Conservation (phyloP, 495 filamentous ascomycete species). For the Tuber calosporum region DNA sequence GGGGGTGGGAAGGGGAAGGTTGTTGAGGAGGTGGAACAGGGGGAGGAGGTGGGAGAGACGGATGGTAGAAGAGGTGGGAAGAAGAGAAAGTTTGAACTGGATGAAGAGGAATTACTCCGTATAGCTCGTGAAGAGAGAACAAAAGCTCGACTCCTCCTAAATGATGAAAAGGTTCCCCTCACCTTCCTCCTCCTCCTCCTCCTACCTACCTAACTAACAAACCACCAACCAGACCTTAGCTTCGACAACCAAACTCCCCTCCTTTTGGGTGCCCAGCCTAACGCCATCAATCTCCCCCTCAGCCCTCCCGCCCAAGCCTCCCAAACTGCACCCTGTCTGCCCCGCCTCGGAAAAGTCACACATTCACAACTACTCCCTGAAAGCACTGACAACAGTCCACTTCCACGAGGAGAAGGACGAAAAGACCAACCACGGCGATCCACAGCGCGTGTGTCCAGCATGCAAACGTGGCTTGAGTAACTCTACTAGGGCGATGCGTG, state of each 20-base stretch:
- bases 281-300: conserved; percentile 59
- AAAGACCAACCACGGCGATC: conserved; percentile 46
- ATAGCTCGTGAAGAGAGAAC: conserved; percentile 63
- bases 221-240: conserved; percentile 43
- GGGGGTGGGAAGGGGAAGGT: conserved; percentile 36
- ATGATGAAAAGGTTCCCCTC: conserved; percentile 62
- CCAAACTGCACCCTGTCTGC: conserved; percentile 69
- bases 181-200: conserved; percentile 9
- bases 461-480: conserved; percentile 83
- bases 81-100: conserved; percentile 77
- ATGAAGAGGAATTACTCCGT: conserved; percentile 68
- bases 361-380: conserved; percentile 73
- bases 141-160: conserved; percentile 59
- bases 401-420: conserved; percentile 70
- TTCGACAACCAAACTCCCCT: conserved; percentile 67
- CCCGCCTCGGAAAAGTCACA: conserved; percentile 64
- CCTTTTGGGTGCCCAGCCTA: conserved; percentile 88
- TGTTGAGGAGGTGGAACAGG: conserved; percentile 38
- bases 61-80: conserved; percentile 8
- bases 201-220: not conserved
- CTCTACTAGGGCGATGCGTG: conserved; percentile 67
- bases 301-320: conserved; percentile 51
- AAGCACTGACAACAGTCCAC: conserved; percentile 67
- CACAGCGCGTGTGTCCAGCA: conserved; percentile 67
- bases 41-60: conserved; percentile 10